These are phyloP conservation scores for Tolypocladium inflatum DNA, from an alignment of 2,329 filamentous ascomycete genomes.

Conservation along the genomic window DNA sequence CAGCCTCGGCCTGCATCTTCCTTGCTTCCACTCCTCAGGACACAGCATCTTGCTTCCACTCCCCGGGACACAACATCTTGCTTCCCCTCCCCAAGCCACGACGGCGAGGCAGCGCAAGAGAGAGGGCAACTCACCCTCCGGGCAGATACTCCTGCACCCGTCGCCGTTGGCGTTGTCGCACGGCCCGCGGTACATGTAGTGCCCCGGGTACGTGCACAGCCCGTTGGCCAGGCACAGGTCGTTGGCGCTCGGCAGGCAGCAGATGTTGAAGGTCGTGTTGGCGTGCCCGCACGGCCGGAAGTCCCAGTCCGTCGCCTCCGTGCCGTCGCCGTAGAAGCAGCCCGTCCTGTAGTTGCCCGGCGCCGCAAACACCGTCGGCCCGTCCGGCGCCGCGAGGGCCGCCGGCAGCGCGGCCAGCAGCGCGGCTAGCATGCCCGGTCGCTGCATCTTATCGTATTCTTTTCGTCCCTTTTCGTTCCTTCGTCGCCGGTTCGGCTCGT, in stretches of 20 bases:
- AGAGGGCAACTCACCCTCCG: neutral
- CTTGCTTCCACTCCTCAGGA: no score
- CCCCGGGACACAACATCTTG: no score
- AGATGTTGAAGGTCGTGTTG: neutral
- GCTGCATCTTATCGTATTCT: neutral
- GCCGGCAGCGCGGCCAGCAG: neutral
- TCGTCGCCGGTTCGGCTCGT: no score
- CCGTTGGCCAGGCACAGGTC: neutral
- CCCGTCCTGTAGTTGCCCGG: neutral
- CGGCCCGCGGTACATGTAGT: neutral
- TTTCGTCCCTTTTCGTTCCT: neutral
- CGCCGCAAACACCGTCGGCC: neutral
- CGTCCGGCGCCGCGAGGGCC: no score
- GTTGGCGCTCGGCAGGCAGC: neutral
- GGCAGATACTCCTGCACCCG: neutral
- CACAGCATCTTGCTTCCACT: no score
- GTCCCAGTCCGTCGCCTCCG: neutral
- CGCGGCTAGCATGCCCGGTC: neutral
- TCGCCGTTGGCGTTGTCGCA: neutral
- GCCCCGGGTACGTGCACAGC: neutral
- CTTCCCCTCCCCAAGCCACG: no score
- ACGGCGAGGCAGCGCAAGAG: no score
- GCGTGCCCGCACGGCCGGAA: neutral
- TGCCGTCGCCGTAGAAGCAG: constrained; percentile 1
- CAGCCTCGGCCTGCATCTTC: no score